Evolutionary conservation across 1,139 yeast genomes (phyloP).

Genomic region (Geotrichum restrictum): DNA sequence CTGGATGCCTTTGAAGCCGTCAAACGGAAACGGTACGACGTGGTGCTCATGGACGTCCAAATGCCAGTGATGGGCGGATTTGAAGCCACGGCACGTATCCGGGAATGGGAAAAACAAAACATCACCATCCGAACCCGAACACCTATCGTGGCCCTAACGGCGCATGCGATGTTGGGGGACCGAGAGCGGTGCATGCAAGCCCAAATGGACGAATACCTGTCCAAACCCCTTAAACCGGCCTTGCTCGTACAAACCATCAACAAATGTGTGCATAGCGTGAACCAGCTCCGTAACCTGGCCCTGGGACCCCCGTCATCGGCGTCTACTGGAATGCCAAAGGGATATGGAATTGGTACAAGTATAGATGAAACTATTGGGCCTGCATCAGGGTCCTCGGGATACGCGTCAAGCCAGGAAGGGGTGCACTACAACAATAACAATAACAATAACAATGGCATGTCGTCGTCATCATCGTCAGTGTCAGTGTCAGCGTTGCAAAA

Average conservation of each 20-base stretch:
- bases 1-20: conserved; percentile 77
- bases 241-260: conserved; percentile 77
- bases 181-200: conserved; percentile 79
- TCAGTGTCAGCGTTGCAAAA: no score
- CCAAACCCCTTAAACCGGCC: conserved; percentile 82
- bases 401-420: not conserved
- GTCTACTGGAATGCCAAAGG: conserved; percentile 21
- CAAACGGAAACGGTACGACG: conserved; percentile 63
- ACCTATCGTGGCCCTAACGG: conserved; percentile 84
- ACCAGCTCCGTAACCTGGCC: conserved; percentile 40
- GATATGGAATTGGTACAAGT: conserved; percentile 22
- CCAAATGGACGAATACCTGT: conserved; percentile 86
- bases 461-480: no score
- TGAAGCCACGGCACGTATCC: conserved; percentile 78
- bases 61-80: conserved; percentile 96
- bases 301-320: conserved; percentile 36
- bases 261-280: conserved; percentile 63
- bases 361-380: conserved; percentile 22
- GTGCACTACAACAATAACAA: not conserved
- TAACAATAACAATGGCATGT: no score
- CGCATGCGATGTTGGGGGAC: conserved; percentile 90
- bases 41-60: conserved; percentile 87
- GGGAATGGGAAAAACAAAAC: conserved; percentile 82
- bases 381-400: conserved; percentile 45
- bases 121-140: conserved; percentile 74